Percentiles rank a stretch among this genome's conserved stretches.
These are phyloP conservation scores for Magnaporthiopsis rhizophila DNA, from an alignment of 2,329 filamentous ascomycete genomes.

Conservation along the genomic window DNA sequence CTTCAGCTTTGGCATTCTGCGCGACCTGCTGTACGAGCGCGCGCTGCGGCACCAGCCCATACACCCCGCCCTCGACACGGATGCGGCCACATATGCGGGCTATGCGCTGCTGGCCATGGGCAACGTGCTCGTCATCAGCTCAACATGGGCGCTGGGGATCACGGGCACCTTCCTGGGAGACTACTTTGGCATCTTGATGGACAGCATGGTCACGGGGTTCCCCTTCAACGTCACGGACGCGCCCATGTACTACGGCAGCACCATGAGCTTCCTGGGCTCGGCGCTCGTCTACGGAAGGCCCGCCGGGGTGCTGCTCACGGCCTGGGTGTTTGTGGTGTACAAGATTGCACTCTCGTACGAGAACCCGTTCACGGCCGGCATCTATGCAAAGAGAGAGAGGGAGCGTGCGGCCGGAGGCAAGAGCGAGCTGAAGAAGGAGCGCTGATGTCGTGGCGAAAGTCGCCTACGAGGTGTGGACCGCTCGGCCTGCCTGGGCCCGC, in stretches of 20 bases:
- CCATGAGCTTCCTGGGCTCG: constrained; percentile 83
- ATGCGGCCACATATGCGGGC: constrained; percentile 53
- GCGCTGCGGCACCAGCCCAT: constrained; percentile 70
- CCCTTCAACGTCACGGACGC: constrained; percentile 87
- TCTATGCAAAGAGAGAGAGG: constrained; percentile 78
- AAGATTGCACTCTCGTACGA: constrained; percentile 75
- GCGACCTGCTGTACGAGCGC: constrained; percentile 80
- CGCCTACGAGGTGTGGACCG: neutral
- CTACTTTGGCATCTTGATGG: constrained; percentile 98
- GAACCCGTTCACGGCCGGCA: constrained; percentile 88
- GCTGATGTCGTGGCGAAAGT: constrained; percentile 10
- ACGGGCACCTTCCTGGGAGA: constrained; percentile 96
- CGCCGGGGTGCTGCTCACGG: constrained; percentile 71
- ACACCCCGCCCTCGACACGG: constrained; percentile 61
- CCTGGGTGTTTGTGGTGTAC: constrained; percentile 70
- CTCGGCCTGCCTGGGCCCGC: neutral
- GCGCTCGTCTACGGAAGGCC: constrained; percentile 81
- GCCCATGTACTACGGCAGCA: constrained; percentile 95
- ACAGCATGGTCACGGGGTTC: constrained; percentile 86
- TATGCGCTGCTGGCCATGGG: constrained; percentile 65
- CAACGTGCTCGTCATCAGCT: constrained; percentile 78
- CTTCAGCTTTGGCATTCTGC: constrained; percentile 83
- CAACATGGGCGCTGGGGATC: constrained; percentile 86
- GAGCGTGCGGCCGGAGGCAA: constrained; percentile 33
- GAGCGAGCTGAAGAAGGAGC: constrained; percentile 43